These are phyloP conservation scores for Leccinellum rugosiceps DNA, from an alignment of 768 basidiomycete species.

Conservation along the genomic window DNA sequence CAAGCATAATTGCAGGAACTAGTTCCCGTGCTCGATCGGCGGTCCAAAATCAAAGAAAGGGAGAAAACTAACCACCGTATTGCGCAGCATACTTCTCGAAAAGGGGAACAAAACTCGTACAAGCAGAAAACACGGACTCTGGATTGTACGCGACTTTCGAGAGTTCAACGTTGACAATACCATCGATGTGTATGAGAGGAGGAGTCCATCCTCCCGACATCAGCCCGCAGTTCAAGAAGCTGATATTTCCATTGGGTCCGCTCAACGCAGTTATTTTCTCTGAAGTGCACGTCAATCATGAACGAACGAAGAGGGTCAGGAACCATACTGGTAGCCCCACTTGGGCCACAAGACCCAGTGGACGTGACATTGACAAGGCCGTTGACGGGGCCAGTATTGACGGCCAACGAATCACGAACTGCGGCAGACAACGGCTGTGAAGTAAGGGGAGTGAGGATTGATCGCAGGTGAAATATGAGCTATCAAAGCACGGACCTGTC, in stretches of 20 bases:
- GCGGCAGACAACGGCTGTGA: neutral
- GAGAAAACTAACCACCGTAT: conserved; percentile 35
- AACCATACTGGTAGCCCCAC: conserved; percentile 46
- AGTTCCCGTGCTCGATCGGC: neutral
- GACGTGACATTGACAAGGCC: conserved; percentile 38
- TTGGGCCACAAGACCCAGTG: conserved; percentile 40
- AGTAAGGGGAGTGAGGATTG: neutral
- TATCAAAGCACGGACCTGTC: neutral
- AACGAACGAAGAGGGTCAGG: conserved; percentile 8
- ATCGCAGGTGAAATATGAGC: neutral
- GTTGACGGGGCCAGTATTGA: neutral
- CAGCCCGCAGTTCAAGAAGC: conserved; percentile 80
- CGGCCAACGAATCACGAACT: neutral
- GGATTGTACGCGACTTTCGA: conserved; percentile 44
- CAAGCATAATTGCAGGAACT: conserved; percentile 76
- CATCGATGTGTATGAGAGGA: conserved; percentile 51
- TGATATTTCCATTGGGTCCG: conserved; percentile 71
- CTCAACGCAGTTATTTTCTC: conserved; percentile 44
- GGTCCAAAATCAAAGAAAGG: neutral
- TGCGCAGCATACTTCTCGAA: conserved; percentile 60
- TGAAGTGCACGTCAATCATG: conserved; percentile 24
- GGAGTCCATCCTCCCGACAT: conserved; percentile 66
- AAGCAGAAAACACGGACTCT: conserved; percentile 57
- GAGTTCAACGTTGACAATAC: conserved; percentile 49
- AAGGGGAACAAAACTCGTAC: conserved; percentile 44